Evolutionary conservation across 192 early-diverging fungal species (phyloP).

Genomic region (Coemansia sp.): DNA sequence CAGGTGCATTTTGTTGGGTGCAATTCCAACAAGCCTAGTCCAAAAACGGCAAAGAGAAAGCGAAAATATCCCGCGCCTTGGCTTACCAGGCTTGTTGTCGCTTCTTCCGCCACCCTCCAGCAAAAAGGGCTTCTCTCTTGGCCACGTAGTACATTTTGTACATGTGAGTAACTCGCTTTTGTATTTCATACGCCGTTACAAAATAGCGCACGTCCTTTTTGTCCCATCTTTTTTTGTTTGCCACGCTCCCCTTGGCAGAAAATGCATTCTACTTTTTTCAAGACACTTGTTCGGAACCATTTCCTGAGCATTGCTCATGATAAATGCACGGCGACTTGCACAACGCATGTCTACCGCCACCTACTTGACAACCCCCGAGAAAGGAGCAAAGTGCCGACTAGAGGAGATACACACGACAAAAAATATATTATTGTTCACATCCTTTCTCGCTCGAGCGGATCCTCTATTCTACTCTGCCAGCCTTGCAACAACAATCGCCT

Average conservation of each 20-base stretch:
- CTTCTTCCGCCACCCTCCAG: not conserved
- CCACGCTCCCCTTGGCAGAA: not conserved
- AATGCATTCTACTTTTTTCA: not conserved
- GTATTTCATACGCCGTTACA: not conserved
- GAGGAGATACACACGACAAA: not conserved
- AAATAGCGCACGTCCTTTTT: slow-evolving; percentile 5
- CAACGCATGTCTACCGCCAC: not conserved
- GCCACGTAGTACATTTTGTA: not conserved
- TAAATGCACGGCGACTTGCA: not conserved
- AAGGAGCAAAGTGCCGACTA: not conserved
- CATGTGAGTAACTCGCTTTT: not conserved
- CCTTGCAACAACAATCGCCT: not conserved
- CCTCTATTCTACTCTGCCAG: not conserved
- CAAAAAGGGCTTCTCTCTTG: not conserved
- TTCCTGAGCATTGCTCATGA: not conserved
- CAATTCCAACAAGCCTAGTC: not conserved
- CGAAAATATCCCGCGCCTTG: not conserved
- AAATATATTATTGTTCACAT: not conserved
- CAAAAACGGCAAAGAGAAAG: not conserved
- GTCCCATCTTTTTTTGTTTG: not conserved
- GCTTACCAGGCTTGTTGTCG: not conserved
- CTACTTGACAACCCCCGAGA: not conserved
- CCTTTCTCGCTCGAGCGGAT: not conserved
- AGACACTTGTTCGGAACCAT: not conserved
- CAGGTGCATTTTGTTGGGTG: not conserved